Evolutionary conservation across 2,329 filamentous ascomycete species (phyloP), one percentile per base, ranked within the genome.

Genomic region (Scedosporium dehoogii): DNA sequence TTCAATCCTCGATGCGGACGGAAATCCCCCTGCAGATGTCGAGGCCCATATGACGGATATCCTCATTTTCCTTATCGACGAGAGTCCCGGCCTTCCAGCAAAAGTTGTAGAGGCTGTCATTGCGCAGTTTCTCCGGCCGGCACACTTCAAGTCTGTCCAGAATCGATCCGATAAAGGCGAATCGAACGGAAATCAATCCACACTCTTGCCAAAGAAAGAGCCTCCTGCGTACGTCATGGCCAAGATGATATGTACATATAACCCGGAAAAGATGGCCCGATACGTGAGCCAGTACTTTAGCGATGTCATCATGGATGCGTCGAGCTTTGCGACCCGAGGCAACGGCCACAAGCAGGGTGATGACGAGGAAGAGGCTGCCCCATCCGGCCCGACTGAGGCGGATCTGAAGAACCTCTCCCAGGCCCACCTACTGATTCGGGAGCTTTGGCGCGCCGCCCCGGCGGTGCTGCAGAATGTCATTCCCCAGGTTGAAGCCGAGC

Each of bases 281-380:
- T 91, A 96, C 67, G 88, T 97, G 62, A 93, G 91, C 67, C 92
- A 96, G 70, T 99, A 97, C 73, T 99, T 99, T 73, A 96, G 92
- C 74, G 92, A 96, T 63, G 92, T 97, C 60, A 96, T 99, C 63
- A 86, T 97, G 65, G 92, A 97, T 70, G 90, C 92, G 3, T 92
- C 87, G 44, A 84, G 79, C 12, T 81, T 84, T 56, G 78, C 78
- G 21, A 77, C 78, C 9, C 79, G 82, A 67, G 66, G 78, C 61
- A 87, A 85, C 65, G 84, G 83, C 4, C 78, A 81, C 62, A 83
- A 82, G 64, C 82, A 81, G 46, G 78, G 80, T 18, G 85, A 85
- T 25, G 86, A 87, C 46, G 87, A 88, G 21, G 82, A 79, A 0
- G 84, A 90, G 61, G 80, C 84, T 57, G 74, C 70, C 9, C 75